Conservation (phyloP, 208 protist genomes). For the Tetramitus jugosus region DNA sequence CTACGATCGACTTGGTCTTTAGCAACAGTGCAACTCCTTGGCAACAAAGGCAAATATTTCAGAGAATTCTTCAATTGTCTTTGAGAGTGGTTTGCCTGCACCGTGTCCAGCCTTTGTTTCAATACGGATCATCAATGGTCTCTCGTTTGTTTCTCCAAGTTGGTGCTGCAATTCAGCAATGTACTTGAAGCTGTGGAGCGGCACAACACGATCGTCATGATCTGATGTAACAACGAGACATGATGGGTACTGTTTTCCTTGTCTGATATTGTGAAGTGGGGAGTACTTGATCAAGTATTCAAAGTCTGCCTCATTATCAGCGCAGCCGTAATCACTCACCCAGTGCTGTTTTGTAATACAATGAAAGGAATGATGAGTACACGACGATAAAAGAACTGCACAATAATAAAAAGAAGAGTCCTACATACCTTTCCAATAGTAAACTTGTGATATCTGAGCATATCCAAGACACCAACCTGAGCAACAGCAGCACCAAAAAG, state of each 20-base stretch:
- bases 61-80: slow-evolving; percentile 65
- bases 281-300: slow-evolving; percentile 78
- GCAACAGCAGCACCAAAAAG: slow-evolving; percentile 65
- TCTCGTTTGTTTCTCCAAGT: slow-evolving; percentile 46
- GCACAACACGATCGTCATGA: slow-evolving; percentile 89
- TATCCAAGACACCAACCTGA: slow-evolving; percentile 80
- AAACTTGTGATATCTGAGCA: slow-evolving; percentile 89
- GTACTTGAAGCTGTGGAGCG: slow-evolving; percentile 89
- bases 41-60: slow-evolving; percentile 84
- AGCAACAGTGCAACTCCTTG: slow-evolving; percentile 59
- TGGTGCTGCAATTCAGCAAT: slow-evolving; percentile 76
- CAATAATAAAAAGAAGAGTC: slow-evolving; percentile 81
- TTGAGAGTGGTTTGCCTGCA: slow-evolving; percentile 77
- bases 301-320: slow-evolving; percentile 76
- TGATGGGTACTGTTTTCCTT: slow-evolving; percentile 64
- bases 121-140: slow-evolving; percentile 67
- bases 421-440: slow-evolving; percentile 81
- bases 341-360: too few relatives aligned
- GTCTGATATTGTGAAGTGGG: slow-evolving; percentile 78
- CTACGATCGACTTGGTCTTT: too few relatives aligned
- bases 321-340: slow-evolving; percentile 42
- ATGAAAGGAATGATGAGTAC: background rate
- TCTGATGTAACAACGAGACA: slow-evolving; percentile 79
- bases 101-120: slow-evolving; percentile 72
- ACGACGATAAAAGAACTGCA: slow-evolving; percentile 29